These are phyloP conservation scores for Naegleria fowleri DNA, from an alignment of 208 protist genomes.

Conservation along the genomic window DNA sequence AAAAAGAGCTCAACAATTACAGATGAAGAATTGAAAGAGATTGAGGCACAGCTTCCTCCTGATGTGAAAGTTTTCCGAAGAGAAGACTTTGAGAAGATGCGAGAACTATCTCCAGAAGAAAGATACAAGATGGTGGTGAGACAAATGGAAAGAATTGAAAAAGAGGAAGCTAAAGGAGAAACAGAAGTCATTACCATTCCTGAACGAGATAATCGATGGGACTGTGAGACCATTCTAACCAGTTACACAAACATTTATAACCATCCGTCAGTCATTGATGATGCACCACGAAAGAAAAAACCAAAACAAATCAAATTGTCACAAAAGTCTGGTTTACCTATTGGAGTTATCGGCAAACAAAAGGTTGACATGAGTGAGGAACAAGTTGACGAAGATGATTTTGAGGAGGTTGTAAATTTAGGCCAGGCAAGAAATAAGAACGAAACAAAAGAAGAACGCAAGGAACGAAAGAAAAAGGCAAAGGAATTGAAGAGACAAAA, in stretches of 20 bases:
- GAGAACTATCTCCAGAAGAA: neutral
- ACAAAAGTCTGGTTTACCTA: conserved; percentile 26
- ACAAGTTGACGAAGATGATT: conserved; percentile 36
- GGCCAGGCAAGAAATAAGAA: conserved; percentile 44
- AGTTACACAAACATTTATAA: conserved; percentile 71
- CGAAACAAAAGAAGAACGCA: conserved; percentile 74
- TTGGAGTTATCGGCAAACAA: neutral
- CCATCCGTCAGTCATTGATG: conserved; percentile 72
- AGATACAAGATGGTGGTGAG: neutral
- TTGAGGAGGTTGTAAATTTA: neutral
- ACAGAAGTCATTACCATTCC: neutral
- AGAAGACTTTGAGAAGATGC: neutral
- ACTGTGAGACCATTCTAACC: conserved; percentile 71
- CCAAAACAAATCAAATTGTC: conserved; percentile 35
- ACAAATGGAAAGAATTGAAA: neutral
- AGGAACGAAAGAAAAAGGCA: conserved; percentile 61
- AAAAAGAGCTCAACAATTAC: neutral
- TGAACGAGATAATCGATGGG: conserved; percentile 36
- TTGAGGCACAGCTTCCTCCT: neutral
- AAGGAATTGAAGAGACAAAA: conserved; percentile 66
- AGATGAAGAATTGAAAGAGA: conserved; percentile 1
- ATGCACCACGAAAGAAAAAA: conserved; percentile 39
- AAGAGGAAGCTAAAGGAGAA: neutral
- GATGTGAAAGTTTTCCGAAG: neutral
- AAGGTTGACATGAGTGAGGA: conserved; percentile 19